These are phyloP conservation scores for Penicillium odoratum DNA, from an alignment of 495 filamentous ascomycete species.

Conservation along the genomic window DNA sequence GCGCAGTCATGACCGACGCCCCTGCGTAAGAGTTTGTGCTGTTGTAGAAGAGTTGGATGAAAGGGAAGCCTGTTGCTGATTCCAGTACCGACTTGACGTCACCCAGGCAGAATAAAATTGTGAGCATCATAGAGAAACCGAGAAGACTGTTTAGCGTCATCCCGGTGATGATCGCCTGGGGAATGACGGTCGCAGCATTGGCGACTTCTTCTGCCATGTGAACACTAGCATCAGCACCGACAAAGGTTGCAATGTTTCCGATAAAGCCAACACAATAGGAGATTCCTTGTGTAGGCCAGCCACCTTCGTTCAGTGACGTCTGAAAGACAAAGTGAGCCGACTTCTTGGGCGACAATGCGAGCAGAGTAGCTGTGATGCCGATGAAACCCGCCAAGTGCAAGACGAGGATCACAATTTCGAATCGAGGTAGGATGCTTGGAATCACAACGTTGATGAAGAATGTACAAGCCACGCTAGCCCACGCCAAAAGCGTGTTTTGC, in stretches of 20 bases:
- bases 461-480: constrained; percentile 37
- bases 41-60: constrained; percentile 47
- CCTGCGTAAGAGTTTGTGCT: constrained; percentile 18
- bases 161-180: constrained; percentile 43
- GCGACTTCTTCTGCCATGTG: constrained; percentile 50
- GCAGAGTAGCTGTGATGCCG: constrained; percentile 41
- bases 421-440: constrained; percentile 40
- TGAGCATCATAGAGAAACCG: constrained; percentile 43
- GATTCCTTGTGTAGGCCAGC: constrained; percentile 44
- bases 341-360: constrained; percentile 28
- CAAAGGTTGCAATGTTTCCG: constrained; percentile 39
- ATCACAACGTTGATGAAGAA: constrained; percentile 45
- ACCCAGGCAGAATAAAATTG: constrained; percentile 46
- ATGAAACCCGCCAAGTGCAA: constrained; percentile 51
- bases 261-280: constrained; percentile 46
- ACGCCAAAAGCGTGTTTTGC: constrained; percentile 52
- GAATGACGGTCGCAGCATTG: constrained; percentile 41
- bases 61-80: constrained; percentile 44
- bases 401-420: constrained; percentile 45
- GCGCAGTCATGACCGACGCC: constrained; percentile 28
- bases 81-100: constrained; percentile 37
- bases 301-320: constrained; percentile 46
- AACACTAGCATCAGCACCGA: constrained; percentile 37
- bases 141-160: constrained; percentile 46
- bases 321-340: constrained; percentile 38